Evolutionary conservation across 805 yeast species (phyloP), one percentile per base, ranked within the genome.

Genomic region (Cyberlindnera americana): DNA sequence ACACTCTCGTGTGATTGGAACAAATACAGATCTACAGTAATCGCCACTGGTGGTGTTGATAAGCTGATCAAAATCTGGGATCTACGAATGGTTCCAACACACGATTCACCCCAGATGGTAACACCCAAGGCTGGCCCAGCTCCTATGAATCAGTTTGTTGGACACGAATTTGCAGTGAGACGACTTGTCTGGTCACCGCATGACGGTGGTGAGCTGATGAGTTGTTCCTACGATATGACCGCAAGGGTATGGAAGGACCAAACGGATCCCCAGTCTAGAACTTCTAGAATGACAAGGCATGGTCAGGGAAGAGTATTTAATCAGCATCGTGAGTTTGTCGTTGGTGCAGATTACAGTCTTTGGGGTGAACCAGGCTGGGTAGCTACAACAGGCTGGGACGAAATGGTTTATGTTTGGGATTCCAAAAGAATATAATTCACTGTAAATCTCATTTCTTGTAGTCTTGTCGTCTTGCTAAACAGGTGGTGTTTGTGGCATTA

Each of bases 281-380:
- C 79, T 4, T 60, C 70, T 36, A 64, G 72, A 47, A 47, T 71
- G 29, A 69, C 63, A 37, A 69, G 68, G 32, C 70, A 72, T 15
- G 67, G 67, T 17, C 83, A 84, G 0, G 67, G 81, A 26, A 62
- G 70, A 26, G 72, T 73, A 14, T 86, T 88, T 68, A 69, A 73
- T 17, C 64, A 62, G 38, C 98, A 93, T 64, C 72, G 78, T 21
- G 99, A 91, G 67, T 91, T 91, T 65, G 96, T 84, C 2, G 77
- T 85, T 51, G 97, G 95, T 14, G 83, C 90, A 48, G 98, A 93
- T 65, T 93, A 96, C 85, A 83, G 95, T 49, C 62, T 93, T 37
- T 91, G 97, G 97, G 99, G 98, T 3, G 81, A 80, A 50, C 95
- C 93, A 2, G 97, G 97, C 1, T 90, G 93, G 89, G 89, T 83